phyloP scores from a whole-genome alignment of 2,329 filamentous ascomycete species.

The Amauroascus niger region DNA sequence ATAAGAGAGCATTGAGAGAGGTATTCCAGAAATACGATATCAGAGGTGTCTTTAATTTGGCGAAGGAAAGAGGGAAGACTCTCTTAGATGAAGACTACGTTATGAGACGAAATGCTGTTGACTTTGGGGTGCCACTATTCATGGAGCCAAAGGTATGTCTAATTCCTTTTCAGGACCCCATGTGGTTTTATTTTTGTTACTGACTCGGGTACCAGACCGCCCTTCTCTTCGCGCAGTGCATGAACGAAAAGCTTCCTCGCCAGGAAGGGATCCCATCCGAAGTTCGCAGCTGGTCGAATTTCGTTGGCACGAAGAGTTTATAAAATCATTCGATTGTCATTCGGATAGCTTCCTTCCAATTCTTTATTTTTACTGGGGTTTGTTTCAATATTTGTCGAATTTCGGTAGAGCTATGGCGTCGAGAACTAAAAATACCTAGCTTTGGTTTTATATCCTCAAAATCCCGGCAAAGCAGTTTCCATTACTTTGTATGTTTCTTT shows the following conservation, averaged over 20 bases:
- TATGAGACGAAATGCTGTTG: conserved; percentile 94
- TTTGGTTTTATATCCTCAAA: conserved; percentile 6
- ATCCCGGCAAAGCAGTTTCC: too few relatives aligned
- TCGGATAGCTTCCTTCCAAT: not conserved
- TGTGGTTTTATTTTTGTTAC: not conserved
- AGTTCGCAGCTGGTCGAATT: conserved; percentile 90
- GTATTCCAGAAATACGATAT: conserved; percentile 98
- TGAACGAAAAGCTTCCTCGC: conserved; percentile 90
- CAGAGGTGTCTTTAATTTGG: conserved; percentile 89
- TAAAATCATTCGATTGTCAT: conserved; percentile 21
- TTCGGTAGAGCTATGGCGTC: conserved; percentile 9
- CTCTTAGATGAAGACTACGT: conserved; percentile 91
- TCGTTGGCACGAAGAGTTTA: conserved; percentile 61
- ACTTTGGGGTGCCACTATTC: conserved; percentile 94
- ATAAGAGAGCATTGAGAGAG: conserved; percentile 88
- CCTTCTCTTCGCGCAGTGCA: conserved; percentile 89
- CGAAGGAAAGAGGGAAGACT: conserved; percentile 71
- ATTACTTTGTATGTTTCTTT: not conserved
- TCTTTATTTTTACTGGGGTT: not conserved
- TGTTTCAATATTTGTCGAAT: conserved; percentile 1
- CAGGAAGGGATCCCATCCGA: conserved; percentile 80
- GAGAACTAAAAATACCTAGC: conserved; percentile 9
- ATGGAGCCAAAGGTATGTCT: conserved; percentile 91
- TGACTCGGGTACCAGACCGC: conserved; percentile 58
- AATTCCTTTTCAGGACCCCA: not conserved